Evolutionary conservation across 352 stramenopile species (phyloP).

Genomic region (Saprolegnia diclina): DNA sequence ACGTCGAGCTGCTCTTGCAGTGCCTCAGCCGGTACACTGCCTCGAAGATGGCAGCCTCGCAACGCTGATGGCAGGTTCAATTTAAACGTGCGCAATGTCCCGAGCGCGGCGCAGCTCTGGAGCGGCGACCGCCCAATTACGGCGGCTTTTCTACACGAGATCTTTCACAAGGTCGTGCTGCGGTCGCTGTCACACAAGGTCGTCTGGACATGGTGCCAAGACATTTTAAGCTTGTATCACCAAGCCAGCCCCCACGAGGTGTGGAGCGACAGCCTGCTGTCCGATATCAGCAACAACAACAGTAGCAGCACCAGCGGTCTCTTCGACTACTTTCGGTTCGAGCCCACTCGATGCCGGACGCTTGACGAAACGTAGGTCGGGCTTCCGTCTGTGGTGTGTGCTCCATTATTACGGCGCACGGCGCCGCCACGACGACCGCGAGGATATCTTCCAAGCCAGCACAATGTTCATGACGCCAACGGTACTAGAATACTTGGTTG

Average conservation of each 20-base stretch:
- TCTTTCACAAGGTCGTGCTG: conserved; percentile 20
- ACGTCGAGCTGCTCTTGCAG: conserved; percentile 13
- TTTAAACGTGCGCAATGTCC: conserved; percentile 1
- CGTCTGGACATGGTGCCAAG: conserved; percentile 5
- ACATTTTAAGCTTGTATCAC: conserved; percentile 9
- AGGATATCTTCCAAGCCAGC: background rate
- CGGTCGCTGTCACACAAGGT: background rate
- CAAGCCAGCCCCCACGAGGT: background rate
- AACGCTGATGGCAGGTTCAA: background rate
- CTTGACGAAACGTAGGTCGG: conserved; percentile 2
- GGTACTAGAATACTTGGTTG: background rate
- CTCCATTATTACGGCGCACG: conserved; percentile 17
- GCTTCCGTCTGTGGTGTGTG: conserved; percentile 17
- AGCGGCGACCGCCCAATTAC: background rate
- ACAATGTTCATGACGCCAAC: background rate
- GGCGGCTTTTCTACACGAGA: conserved; percentile 16
- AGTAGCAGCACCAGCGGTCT: background rate
- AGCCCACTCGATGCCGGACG: background rate
- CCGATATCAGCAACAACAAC: background rate
- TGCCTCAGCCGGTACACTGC: conserved; percentile 18
- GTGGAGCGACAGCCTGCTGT: background rate
- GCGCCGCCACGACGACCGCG: background rate
- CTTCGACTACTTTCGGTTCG: conserved; percentile 20
- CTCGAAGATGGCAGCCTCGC: background rate
- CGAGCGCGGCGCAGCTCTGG: background rate